Conservation (phyloP, 169 alveolate species). For the Eimeria necatrix region DNA sequence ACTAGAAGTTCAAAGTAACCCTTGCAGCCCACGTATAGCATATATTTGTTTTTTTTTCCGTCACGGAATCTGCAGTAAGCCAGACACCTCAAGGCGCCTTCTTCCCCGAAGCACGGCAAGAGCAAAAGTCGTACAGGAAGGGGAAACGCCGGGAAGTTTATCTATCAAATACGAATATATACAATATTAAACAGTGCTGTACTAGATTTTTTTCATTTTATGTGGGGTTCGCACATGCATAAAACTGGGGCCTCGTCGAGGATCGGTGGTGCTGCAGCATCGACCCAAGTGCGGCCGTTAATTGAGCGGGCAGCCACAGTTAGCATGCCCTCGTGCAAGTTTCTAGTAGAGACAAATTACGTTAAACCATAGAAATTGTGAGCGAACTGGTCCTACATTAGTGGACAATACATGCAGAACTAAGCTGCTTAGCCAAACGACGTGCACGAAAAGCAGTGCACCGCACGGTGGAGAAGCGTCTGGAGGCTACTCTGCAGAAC, state of each 20-base stretch:
- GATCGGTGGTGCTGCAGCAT: constrained; percentile 37
- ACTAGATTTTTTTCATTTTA: background rate
- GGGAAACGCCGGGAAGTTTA: no score
- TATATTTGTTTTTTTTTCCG: no score
- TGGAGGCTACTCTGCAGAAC: constrained; percentile 9
- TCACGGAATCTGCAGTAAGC: no score
- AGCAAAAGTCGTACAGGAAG: no score
- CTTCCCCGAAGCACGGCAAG: no score
- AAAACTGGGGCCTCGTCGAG: background rate
- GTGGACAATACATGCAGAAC: background rate
- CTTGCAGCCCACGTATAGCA: no score
- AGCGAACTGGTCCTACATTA: background rate
- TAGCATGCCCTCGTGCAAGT: no score
- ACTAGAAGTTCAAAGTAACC: no score
- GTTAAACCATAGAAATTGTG: background rate
- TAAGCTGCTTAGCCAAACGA: background rate
- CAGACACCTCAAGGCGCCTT: no score
- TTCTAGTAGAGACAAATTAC: no score
- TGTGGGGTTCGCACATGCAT: background rate
- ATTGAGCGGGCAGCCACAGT: no score
- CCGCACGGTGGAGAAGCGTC: background rate
- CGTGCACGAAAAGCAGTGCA: constrained; percentile 47
- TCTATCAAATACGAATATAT: no score
- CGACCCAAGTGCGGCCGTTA: constrained; percentile 44
- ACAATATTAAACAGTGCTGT: background rate